Base-by-base conservation (phyloP, 2,329 filamentous ascomycete species). In the Colletotrichum musae region DNA sequence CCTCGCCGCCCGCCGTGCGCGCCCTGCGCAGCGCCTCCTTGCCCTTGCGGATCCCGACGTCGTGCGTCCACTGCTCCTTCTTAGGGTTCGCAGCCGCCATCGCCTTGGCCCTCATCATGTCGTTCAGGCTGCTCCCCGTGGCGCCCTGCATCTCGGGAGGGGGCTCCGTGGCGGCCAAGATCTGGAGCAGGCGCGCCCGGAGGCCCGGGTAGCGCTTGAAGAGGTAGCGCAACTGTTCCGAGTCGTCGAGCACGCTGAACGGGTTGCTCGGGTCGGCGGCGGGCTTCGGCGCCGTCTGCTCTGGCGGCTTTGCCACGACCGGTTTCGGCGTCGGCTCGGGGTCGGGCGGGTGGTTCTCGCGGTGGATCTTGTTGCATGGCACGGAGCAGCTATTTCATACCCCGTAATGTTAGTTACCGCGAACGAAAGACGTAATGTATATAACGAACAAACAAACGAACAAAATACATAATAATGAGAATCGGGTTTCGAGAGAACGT, bases 31-130 rank as follows among this genome's bases (percentile, higher is more conserved):
- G 78, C 15, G 84, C 85, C 21, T 85, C 81, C 52, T 88, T 85
- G 1, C 88, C 90, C 21, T 85, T 85, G 62, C 85, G 81, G 57
- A 90, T 82, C 6, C 89, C 90, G 6, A 86, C 81, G 58, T 91
- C 88, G 52, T 83, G 81, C 24, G 86, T 88, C 90, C 90, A 92
- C 56, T 80, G 77, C 66, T 81, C 77, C 52, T 80, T 80, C 66
- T 80, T 81, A 62, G 66, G 72, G 26, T 63, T 69, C n/a, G 66
- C 68, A 9, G 62, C 70, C 26, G 70, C 65, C 24, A 68, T 39
- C 12, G 71, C 72, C 26, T 54, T 61, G 12, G 71, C 68, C 57
- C 66, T 54, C 70, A 72, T 61, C 62, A 71, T 62, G 62, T 73
- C 70, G 39, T 72, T 72, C 32, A 72, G 54, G 21, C 66, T 63